A percentile compares a stretch with the other conserved stretches of the same genome.
These are phyloP conservation scores for Metschnikowia kunwiensis DNA, from an alignment of 805 yeast genomes.

Conservation along the genomic window DNA sequence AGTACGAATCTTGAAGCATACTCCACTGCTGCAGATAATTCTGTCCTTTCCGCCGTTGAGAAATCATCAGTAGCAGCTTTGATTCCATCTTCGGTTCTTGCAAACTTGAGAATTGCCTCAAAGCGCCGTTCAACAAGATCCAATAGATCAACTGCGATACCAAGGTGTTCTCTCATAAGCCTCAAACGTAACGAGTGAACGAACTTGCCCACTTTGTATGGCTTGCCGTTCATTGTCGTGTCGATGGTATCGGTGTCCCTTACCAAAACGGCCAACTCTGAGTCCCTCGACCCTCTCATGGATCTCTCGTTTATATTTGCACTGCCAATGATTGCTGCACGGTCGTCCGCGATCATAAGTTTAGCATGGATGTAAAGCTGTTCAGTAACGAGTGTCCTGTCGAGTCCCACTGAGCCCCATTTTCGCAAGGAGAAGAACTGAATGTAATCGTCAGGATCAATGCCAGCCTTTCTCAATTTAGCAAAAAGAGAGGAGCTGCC, in stretches of 20 bases:
- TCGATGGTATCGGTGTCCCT: slow-evolving; percentile 74
- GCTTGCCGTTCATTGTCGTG: slow-evolving; percentile 77
- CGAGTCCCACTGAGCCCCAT: slow-evolving; percentile 90
- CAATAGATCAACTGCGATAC: slow-evolving; percentile 83
- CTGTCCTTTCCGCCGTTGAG: slow-evolving; percentile 26
- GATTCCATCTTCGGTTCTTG: slow-evolving; percentile 40
- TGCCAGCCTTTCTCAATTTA: slow-evolving; percentile 71
- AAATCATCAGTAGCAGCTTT: slow-evolving; percentile 45
- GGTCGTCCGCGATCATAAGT: slow-evolving; percentile 86
- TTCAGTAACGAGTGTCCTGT: slow-evolving; percentile 74
- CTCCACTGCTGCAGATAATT: slow-evolving; percentile 69
- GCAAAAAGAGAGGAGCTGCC: slow-evolving; percentile 88
- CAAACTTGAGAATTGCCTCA: slow-evolving; percentile 44
- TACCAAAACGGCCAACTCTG: slow-evolving; percentile 87
- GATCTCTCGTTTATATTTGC: slow-evolving; percentile 97
- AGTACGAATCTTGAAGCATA: slow-evolving; percentile 68
- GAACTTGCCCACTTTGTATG: slow-evolving; percentile 79
- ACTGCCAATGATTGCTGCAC: slow-evolving; percentile 91
- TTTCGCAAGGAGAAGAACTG: slow-evolving; percentile 89
- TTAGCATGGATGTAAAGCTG: slow-evolving; percentile 94
- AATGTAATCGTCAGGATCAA: slow-evolving; percentile 86
- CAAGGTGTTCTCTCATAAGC: slow-evolving; percentile 94
- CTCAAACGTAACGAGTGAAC: slow-evolving; percentile 87
- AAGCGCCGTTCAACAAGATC: slow-evolving; percentile 80
- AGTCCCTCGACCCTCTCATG: slow-evolving; percentile 90